These are phyloP conservation scores for Xylaria sp. DNA, from an alignment of 2,329 filamentous ascomycete genomes.

Conservation along the genomic window DNA sequence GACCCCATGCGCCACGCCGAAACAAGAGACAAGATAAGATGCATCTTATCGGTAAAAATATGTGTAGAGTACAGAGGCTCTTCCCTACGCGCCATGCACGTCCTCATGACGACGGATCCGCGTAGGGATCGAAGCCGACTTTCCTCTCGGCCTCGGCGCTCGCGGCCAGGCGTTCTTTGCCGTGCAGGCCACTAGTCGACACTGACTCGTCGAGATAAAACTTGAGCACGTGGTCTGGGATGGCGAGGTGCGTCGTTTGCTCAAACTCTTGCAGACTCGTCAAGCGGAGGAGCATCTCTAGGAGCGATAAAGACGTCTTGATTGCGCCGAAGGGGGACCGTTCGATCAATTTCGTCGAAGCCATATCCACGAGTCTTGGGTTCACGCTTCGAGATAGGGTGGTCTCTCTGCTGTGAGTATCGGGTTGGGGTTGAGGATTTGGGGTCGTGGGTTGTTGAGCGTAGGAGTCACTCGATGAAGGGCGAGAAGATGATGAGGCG, in stretches of 20 bases:
- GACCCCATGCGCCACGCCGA: not conserved
- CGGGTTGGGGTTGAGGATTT: not conserved
- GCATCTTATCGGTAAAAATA: not conserved
- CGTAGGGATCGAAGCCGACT: conserved; percentile 68
- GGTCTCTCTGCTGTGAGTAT: not conserved
- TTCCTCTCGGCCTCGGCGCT: conserved; percentile 58
- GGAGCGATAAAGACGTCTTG: conserved; percentile 72
- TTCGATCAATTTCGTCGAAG: conserved; percentile 49
- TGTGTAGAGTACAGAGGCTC: not conserved
- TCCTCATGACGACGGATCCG: conserved; percentile 49
- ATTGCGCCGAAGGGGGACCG: conserved; percentile 64
- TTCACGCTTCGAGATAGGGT: not conserved
- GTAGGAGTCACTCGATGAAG: conserved; percentile 38
- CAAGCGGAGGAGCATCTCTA: conserved; percentile 89
- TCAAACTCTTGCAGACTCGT: conserved; percentile 91
- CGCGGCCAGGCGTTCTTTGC: conserved; percentile 57
- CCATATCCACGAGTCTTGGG: conserved; percentile 4
- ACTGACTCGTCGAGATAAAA: conserved; percentile 78
- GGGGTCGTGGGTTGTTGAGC: conserved; percentile 18
- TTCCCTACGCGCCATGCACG: not conserved
- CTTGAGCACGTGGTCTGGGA: conserved; percentile 86
- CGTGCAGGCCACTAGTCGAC: conserved; percentile 61
- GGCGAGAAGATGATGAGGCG: conserved; percentile 49
- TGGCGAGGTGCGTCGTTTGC: conserved; percentile 87
- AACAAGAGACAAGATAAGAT: not conserved